Evolutionary conservation across 228 moss, liverwort and hornwort species (phyloP).

Genomic region (Sphagnum magellanicum): DNA sequence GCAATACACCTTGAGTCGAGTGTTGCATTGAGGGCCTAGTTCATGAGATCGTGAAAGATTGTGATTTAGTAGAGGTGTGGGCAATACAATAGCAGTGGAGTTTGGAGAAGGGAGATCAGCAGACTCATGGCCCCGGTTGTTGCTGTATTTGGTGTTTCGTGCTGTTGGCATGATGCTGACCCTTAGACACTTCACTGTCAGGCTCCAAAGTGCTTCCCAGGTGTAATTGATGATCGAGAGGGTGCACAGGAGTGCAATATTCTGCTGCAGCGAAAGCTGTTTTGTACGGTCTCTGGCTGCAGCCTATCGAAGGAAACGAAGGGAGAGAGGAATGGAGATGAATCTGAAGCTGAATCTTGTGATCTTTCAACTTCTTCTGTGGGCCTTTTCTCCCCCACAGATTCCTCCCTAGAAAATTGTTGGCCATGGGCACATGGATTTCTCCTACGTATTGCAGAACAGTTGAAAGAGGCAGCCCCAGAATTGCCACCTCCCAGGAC

Average conservation of each 20-base stretch:
- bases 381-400: neutral
- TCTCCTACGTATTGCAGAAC: constrained; percentile 10
- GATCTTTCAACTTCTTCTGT: neutral
- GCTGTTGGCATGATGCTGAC: neutral
- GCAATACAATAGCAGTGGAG: constrained; percentile 35
- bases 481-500: no score
- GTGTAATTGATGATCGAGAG: constrained; percentile 6
- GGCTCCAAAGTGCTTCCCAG: constrained; percentile 23
- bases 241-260: neutral
- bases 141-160: constrained; percentile 1
- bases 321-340: constrained; percentile 68
- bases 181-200: constrained; percentile 10
- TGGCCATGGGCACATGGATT: neutral
- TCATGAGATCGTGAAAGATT: constrained; percentile 20
- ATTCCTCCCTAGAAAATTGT: neutral
- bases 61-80: constrained; percentile 21
- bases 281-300: constrained; percentile 15
- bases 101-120: constrained; percentile 16
- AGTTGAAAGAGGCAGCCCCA: no score
- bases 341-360: constrained; percentile 46
- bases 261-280: constrained; percentile 4
- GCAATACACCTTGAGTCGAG: no score
- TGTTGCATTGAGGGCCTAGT: constrained; percentile 10
- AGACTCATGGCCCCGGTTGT: constrained; percentile 14
- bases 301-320: constrained; percentile 90